phyloP scores from a whole-genome alignment of 306 rosid species.

The Cucumis cinereus region DNA sequence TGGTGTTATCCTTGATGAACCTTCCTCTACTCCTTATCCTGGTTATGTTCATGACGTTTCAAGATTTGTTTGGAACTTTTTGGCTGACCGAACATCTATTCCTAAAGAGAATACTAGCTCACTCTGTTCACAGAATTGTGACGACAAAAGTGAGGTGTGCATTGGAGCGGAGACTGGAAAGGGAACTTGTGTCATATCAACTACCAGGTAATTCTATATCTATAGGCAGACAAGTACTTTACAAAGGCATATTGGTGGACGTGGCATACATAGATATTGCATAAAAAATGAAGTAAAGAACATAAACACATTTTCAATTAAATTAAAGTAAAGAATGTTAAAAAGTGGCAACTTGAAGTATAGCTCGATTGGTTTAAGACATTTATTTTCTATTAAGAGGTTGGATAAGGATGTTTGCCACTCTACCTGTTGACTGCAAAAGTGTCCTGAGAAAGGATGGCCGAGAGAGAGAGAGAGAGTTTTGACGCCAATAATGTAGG shows the following conservation, averaged over 20 bases:
- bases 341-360: background rate
- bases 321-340: background rate
- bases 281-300: background rate
- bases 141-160: constrained; percentile 58
- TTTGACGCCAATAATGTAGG: background rate
- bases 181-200: constrained; percentile 67
- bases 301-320: background rate
- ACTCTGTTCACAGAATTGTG: constrained; percentile 54
- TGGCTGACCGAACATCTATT: constrained; percentile 66
- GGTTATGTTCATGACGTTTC: constrained; percentile 64
- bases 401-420: too few relatives aligned
- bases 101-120: constrained; percentile 33
- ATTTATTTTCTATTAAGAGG: too few relatives aligned
- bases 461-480: background rate
- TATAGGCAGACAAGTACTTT: background rate
- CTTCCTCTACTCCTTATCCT: constrained; percentile 52
- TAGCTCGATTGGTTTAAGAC: too few relatives aligned
- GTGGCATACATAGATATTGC: background rate
- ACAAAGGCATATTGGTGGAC: background rate
- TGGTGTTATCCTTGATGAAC: constrained; percentile 68
- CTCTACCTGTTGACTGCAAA: too few relatives aligned
- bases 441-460: background rate
- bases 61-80: constrained; percentile 77
- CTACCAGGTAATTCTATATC: constrained; percentile 56
- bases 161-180: constrained; percentile 61